These are phyloP conservation scores for Zanthoxylum bungeanum DNA, from an alignment of 345 rosid species.

Conservation along the genomic window DNA sequence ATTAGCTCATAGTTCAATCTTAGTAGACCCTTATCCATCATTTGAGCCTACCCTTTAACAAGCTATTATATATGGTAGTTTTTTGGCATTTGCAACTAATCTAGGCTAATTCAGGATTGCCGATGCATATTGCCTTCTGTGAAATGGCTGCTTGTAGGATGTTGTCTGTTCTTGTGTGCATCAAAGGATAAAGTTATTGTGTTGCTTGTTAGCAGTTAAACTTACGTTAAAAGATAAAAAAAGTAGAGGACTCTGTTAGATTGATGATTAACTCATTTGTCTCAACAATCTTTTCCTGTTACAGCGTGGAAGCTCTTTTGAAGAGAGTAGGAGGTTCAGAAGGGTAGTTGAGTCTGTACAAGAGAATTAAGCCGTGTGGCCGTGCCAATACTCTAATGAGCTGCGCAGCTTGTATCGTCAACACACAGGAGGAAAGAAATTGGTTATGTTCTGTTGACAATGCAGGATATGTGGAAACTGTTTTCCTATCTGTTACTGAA, in stretches of 20 bases:
- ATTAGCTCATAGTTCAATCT: background rate
- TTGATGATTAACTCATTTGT: constrained; percentile 5
- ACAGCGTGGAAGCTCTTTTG: constrained; percentile 53
- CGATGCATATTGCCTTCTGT: background rate
- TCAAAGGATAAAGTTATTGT: too few relatives aligned
- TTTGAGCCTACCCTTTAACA: background rate
- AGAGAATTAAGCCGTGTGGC: constrained; percentile 15
- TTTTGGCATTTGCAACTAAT: too few relatives aligned
- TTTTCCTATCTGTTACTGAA: constrained; percentile 21
- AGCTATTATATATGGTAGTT: background rate
- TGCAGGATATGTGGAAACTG: constrained; percentile 30
- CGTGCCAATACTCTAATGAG: background rate
- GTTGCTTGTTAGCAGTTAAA: too few relatives aligned
- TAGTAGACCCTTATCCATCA: background rate
- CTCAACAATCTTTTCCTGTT: background rate
- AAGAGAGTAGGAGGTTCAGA: constrained; percentile 13
- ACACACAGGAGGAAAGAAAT: constrained; percentile 9
- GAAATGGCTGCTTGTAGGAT: background rate
- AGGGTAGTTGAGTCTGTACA: background rate
- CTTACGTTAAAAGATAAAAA: background rate
- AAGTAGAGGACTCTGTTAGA: background rate
- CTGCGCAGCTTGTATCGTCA: constrained; percentile 5
- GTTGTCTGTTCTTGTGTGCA: constrained; percentile 1
- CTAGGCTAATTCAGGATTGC: background rate
- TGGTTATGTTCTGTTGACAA: constrained; percentile 18